A percentile compares a stretch with the other conserved stretches of the same genome.
phyloP scores from a whole-genome alignment of 177 flowering plant genomes.

The Vitis hybrid region DNA sequence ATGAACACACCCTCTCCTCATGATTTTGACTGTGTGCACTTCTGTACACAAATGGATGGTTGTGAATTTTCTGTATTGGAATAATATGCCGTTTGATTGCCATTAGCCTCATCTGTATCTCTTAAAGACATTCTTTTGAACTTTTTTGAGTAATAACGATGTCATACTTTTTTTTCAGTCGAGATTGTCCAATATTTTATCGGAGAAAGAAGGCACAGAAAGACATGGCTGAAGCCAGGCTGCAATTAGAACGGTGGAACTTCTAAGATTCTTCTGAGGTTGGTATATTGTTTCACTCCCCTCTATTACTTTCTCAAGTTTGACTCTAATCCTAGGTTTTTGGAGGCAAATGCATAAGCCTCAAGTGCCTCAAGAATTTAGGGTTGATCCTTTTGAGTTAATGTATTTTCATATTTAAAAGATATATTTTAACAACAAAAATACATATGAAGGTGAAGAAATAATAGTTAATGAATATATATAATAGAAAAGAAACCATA shows the following conservation, averaged over 20 bases:
- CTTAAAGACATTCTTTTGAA: not conserved
- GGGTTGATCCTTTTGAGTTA: too few relatives aligned
- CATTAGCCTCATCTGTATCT: not conserved
- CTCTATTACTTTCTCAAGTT: not conserved
- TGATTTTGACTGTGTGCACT: too few relatives aligned
- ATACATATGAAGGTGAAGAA: too few relatives aligned
- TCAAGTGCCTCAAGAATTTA: too few relatives aligned
- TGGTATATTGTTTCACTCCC: not conserved
- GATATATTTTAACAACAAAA: too few relatives aligned
- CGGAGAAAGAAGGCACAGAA: slow-evolving; percentile 97
- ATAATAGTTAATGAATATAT: too few relatives aligned
- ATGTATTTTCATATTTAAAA: too few relatives aligned
- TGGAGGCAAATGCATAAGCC: too few relatives aligned
- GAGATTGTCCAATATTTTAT: slow-evolving; percentile 98
- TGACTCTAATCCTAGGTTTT: too few relatives aligned
- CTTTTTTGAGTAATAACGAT: not conserved
- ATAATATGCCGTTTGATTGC: not conserved
- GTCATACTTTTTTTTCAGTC: slow-evolving; percentile 44
- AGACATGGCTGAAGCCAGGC: slow-evolving; percentile 93
- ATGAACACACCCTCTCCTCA: not conserved
- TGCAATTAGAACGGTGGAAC: slow-evolving; percentile 85
- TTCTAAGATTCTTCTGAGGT: slow-evolving; percentile 35
- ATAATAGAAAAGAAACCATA: too few relatives aligned
- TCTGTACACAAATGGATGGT: not conserved
- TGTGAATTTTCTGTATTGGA: not conserved